Evolutionary conservation across 2,329 filamentous ascomycete genomes (phyloP).

Genomic region (Ophidiomyces ophidiicola): DNA sequence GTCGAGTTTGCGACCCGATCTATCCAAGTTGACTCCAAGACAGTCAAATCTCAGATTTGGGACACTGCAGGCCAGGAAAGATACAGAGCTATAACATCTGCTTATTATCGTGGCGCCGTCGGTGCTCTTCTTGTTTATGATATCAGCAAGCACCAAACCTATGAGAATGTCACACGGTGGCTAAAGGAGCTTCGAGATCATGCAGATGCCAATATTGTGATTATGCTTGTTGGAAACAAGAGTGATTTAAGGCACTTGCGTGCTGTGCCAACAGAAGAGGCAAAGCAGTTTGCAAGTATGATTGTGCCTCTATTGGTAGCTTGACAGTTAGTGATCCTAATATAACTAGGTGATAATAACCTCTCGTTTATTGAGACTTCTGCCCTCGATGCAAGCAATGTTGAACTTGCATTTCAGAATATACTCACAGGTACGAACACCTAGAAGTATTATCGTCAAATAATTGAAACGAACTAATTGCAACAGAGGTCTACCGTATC

Average conservation of each 20-base stretch:
- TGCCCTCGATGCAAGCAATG: conserved; percentile 95
- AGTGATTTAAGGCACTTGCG: conserved; percentile 98
- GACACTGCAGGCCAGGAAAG: conserved; percentile 98
- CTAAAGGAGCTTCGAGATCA: conserved; percentile 97
- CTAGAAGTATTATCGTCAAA: conserved; percentile 10
- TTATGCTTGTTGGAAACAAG: conserved; percentile 99
- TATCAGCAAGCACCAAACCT: conserved; percentile 99
- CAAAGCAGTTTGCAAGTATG: conserved; percentile 91
- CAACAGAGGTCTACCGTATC: conserved; percentile 92
- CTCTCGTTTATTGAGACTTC: conserved; percentile 99
- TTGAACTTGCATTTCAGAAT: conserved; percentile 98
- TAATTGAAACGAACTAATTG: conserved; percentile 11
- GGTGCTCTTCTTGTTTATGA: conserved; percentile 97
- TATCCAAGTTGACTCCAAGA: conserved; percentile 98
- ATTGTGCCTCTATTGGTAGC: neutral
- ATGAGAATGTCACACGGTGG: conserved; percentile 98
- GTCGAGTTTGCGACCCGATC: conserved; percentile 98
- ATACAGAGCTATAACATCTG: conserved; percentile 97
- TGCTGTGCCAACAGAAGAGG: conserved; percentile 94
- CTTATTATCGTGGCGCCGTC: conserved; percentile 96
- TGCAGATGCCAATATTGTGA: conserved; percentile 97
- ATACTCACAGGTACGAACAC: conserved; percentile 77
- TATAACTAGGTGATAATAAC: conserved; percentile 73
- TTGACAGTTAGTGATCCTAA: conserved; percentile 15
- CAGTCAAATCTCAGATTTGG: conserved; percentile 99